These are phyloP conservation scores for Anacardium occidentale DNA, from an alignment of 345 rosid genomes.

Conservation along the genomic window DNA sequence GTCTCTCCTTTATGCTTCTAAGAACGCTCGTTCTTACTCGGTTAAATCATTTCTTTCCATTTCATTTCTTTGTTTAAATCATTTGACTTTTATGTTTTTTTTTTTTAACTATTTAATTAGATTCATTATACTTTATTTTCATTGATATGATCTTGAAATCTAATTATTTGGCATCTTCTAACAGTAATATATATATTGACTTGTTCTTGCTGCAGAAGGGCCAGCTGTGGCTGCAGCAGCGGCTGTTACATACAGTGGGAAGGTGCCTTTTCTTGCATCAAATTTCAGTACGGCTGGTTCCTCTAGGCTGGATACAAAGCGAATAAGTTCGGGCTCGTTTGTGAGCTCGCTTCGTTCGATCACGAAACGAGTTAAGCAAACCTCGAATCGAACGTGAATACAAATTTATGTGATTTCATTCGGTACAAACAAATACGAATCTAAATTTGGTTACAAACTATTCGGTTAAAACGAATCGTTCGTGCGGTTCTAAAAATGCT, in stretches of 20 bases:
- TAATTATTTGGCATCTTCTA: not conserved
- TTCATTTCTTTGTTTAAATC: not conserved
- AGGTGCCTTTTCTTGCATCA: slow-evolving; percentile 52
- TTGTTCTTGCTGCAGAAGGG: slow-evolving; percentile 46
- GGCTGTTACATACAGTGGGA: slow-evolving; percentile 55
- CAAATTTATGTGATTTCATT: no score
- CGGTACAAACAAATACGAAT: no score
- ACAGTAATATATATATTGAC: not conserved
- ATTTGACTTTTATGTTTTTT: not conserved
- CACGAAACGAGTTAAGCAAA: no score
- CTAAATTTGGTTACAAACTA: no score
- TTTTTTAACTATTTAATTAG: not conserved
- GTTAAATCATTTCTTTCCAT: slow-evolving; percentile 35
- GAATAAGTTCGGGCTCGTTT: no score
- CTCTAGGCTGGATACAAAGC: no score
- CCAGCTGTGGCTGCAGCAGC: slow-evolving; percentile 68
- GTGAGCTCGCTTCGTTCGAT: no score
- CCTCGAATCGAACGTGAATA: no score
- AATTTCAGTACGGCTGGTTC: slow-evolving; percentile 49
- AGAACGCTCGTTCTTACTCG: slow-evolving; percentile 59
- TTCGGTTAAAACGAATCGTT: no score
- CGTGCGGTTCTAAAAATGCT: no score
- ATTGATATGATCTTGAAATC: not conserved
- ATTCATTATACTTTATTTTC: not conserved
- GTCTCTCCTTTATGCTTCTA: slow-evolving; percentile 71